Evolutionary conservation across 306 rosid genomes (phyloP).

Genomic region (Lotus japonicus): DNA sequence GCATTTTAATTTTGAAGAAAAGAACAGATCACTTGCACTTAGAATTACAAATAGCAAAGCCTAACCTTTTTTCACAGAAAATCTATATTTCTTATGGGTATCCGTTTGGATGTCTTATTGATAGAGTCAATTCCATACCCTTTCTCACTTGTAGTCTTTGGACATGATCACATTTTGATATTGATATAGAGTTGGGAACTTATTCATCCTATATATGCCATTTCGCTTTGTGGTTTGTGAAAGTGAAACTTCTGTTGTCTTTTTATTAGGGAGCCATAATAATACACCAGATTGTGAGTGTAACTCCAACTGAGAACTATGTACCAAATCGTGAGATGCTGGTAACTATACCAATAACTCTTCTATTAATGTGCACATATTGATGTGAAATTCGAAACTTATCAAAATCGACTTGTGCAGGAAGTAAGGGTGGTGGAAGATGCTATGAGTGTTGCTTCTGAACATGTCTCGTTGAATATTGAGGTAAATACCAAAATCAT

Average conservation of each 20-base stretch:
- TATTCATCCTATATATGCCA: background rate
- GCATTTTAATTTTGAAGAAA: background rate
- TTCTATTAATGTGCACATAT: background rate
- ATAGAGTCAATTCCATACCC: background rate
- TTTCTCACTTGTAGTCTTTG: background rate
- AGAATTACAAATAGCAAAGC: background rate
- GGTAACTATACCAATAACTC: slow-evolving; percentile 25
- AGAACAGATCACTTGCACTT: background rate
- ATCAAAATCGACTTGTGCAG: slow-evolving; percentile 40
- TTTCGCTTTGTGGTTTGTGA: background rate
- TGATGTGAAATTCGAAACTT: slow-evolving; percentile 12
- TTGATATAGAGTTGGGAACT: background rate
- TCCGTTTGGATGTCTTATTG: background rate
- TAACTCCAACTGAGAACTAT: slow-evolving; percentile 66
- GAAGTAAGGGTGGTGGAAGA: slow-evolving; percentile 53
- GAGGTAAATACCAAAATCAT: slow-evolving; percentile 41
- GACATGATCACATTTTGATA: background rate
- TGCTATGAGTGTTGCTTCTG: slow-evolving; percentile 43
- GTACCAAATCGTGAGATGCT: slow-evolving; percentile 45
- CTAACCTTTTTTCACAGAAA: background rate
- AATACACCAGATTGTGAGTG: slow-evolving; percentile 72
- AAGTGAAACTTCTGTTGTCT: slow-evolving; percentile 17
- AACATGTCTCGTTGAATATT: slow-evolving; percentile 21
- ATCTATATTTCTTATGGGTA: background rate
- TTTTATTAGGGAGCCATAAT: slow-evolving; percentile 85